phyloP scores from a whole-genome alignment of 371 early-diverging fungal species.

The Mucor ambiguus region DNA sequence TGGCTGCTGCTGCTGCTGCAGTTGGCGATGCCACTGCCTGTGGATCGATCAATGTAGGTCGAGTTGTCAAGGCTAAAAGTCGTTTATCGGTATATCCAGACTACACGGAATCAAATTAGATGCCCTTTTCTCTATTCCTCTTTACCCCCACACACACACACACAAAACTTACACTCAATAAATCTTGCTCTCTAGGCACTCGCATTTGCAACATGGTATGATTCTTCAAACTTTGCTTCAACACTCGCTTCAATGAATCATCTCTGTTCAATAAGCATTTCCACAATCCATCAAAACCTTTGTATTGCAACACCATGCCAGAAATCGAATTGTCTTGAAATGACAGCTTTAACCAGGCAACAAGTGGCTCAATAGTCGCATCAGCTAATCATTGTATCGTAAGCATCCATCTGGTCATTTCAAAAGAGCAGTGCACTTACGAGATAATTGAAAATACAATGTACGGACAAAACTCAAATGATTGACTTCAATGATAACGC shows the following conservation, averaged over 20 bases:
- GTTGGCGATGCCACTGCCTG: background rate
- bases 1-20: background rate
- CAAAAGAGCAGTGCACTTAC: conserved; percentile 25
- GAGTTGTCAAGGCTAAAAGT: conserved; percentile 36
- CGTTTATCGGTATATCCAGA: conserved; percentile 54
- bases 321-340: conserved; percentile 52
- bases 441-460: conserved; percentile 49
- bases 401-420: background rate
- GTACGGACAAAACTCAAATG: conserved; percentile 46
- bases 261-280: conserved; percentile 38
- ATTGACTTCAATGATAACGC: conserved; percentile 50
- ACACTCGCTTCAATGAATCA: conserved; percentile 33
- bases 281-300: conserved; percentile 38
- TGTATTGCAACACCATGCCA: conserved; percentile 48
- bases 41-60: conserved; percentile 12
- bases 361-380: conserved; percentile 54
- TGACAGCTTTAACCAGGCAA: conserved; percentile 50
- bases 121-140: background rate
- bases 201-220: conserved; percentile 36
- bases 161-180: conserved; percentile 30
- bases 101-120: conserved; percentile 26
- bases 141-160: conserved; percentile 2
- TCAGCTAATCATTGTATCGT: conserved; percentile 29
- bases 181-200: conserved; percentile 38
- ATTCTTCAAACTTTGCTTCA: conserved; percentile 34